Base-by-base conservation (phyloP, 2,329 filamentous ascomycete species). In the Teratosphaeria nubilosa region DNA sequence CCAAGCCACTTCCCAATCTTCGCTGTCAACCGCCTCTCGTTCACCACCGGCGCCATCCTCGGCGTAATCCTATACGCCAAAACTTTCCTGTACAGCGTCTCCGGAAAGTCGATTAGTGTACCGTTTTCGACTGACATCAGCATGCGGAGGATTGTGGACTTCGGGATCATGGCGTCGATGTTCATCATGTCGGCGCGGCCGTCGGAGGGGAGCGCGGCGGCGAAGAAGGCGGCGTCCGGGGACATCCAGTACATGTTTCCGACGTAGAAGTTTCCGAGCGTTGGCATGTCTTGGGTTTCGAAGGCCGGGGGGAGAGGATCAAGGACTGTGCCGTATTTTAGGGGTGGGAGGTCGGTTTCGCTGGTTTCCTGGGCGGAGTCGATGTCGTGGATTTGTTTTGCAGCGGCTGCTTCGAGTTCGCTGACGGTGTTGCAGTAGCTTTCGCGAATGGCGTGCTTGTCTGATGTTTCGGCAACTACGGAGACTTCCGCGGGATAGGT, bases 191-290 rank as follows among this genome's bases (percentile, higher is more conserved):
- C 94, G 75, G 96, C 84, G 62, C 86, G 80, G 11, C 92, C 94
- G 68, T 99, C 94, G 51, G 85, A 85, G 14, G 91, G 87, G 9
- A 92, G 80, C 0, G 92, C 82, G 1, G 89, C 86, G 27, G 90
- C 80, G 79, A 95, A 99, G 77, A 97, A 95, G 68, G 91, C 90
- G 59, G 86, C 81, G 63, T 92, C 86, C 13, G 90, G 81, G 0
- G 91, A 86, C 90, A 99, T 92, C 73, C 87, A 95, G 25, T 88
- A 85, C 86, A 97, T 95, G 71, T 96, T 99, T 61, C 94, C 94
- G 32, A 86, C 88, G 74, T 95, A 97, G 72, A 99, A 95, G 68
- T 90, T 96, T 53, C 91, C 91, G 57, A 99, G 77, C 31, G 86
- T 89, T 62, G 94, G 84, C 62, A 87, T 82, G 0, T 87, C 83